phyloP scores from a whole-genome alignment of 208 protist species.

The Acanthamoeba lenticulata region DNA sequence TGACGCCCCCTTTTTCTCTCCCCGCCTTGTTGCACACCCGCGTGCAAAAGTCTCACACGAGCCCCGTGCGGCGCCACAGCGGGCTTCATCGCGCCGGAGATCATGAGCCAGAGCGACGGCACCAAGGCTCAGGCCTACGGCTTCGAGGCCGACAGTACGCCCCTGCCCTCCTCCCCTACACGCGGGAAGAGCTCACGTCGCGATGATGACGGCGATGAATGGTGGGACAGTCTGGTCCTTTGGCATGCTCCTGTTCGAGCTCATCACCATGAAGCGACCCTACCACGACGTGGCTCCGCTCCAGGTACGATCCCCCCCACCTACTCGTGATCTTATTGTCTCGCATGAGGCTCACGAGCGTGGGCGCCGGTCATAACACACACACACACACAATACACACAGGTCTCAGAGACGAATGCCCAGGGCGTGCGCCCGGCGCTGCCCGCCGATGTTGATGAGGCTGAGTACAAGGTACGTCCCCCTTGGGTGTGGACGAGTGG shows the following conservation, averaged over 20 bases:
- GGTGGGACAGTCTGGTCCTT: background rate
- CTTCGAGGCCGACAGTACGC: conserved; percentile 15
- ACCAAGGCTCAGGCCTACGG: background rate
- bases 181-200: background rate
- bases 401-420: background rate
- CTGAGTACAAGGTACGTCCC: background rate
- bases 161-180: background rate
- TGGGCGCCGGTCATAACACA: background rate
- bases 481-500: background rate
- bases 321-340: no score
- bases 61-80: background rate
- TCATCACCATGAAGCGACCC: conserved; percentile 16
- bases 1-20: background rate
- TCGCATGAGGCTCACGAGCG: no score
- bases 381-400: background rate
- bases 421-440: background rate
- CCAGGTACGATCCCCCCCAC: background rate
- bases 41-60: background rate
- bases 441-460: background rate
- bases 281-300: background rate
- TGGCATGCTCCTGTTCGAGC: conserved; percentile 17
- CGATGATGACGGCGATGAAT: background rate
- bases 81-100: conserved; percentile 29
- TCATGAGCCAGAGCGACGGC: background rate
- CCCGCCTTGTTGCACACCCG: background rate